Conservation (phyloP, 495 filamentous ascomycete species). For the Trichoderma asperelloides region DNA sequence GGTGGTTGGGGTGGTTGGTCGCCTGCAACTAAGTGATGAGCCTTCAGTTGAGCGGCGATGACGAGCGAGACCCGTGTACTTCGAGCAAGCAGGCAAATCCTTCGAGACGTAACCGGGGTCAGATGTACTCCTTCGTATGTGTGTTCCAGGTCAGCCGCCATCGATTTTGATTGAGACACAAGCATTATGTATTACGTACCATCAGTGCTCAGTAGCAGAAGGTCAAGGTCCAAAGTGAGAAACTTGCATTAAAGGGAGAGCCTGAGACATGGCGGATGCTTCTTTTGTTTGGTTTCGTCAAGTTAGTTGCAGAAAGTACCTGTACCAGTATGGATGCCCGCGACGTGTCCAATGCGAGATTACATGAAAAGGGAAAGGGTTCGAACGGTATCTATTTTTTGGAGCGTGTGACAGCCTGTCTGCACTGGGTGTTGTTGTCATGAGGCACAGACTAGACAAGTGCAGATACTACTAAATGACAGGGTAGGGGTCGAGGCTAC, state of each 20-base stretch:
- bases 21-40: neutral
- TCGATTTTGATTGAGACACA: neutral
- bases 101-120: neutral
- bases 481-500: neutral
- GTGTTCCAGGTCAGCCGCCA: neutral
- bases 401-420: neutral
- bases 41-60: neutral
- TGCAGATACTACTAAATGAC: neutral
- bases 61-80: neutral
- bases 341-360: neutral
- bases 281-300: neutral
- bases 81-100: neutral
- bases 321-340: neutral
- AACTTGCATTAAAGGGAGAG: neutral
- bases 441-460: neutral
- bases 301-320: neutral
- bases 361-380: neutral
- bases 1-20: constrained; percentile 5
- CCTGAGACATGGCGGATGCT: neutral
- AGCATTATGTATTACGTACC: neutral
- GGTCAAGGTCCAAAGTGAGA: neutral
- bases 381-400: neutral
- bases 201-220: too few relatives aligned
- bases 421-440: neutral
- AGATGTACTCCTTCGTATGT: neutral